phyloP scores from a whole-genome alignment of 169 alveolate genomes.

The Plasmodium blacklocki region DNA sequence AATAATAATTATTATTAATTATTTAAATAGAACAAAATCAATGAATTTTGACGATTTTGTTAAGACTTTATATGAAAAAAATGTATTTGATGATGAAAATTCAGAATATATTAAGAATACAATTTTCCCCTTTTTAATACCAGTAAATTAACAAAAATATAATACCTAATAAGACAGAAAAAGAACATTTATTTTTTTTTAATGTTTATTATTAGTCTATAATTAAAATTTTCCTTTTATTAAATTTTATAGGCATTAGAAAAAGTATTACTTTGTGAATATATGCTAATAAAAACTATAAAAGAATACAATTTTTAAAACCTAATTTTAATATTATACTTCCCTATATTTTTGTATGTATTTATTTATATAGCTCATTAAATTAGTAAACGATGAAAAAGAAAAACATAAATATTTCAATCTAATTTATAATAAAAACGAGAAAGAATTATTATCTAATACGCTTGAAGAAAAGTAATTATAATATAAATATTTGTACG shows the following conservation, averaged over 20 bases:
- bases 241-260: slow-evolving; percentile 69
- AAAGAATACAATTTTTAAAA: not conserved
- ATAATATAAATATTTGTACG: no score
- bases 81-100: slow-evolving; percentile 72
- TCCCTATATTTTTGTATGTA: not conserved
- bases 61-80: slow-evolving; percentile 58
- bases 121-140: slow-evolving; percentile 62
- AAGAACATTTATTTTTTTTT: slow-evolving; percentile 3
- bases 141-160: slow-evolving; percentile 27
- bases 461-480: slow-evolving; percentile 40
- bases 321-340: not conserved
- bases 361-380: slow-evolving; percentile 46
- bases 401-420: slow-evolving; percentile 66
- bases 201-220: slow-evolving; percentile 5
- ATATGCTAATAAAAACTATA: not conserved
- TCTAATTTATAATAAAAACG: slow-evolving; percentile 22
- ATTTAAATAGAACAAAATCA: slow-evolving; percentile 4
- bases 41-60: slow-evolving; percentile 77
- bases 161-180: not conserved
- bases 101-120: slow-evolving; percentile 39
- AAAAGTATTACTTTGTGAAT: slow-evolving; percentile 22
- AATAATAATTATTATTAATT: no score
- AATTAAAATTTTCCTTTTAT: slow-evolving; percentile 16
- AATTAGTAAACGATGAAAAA: slow-evolving; percentile 57
- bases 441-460: slow-evolving; percentile 17